Base-by-base conservation (phyloP, 495 filamentous ascomycete genomes). In the Talaromyces nanjingensis region DNA sequence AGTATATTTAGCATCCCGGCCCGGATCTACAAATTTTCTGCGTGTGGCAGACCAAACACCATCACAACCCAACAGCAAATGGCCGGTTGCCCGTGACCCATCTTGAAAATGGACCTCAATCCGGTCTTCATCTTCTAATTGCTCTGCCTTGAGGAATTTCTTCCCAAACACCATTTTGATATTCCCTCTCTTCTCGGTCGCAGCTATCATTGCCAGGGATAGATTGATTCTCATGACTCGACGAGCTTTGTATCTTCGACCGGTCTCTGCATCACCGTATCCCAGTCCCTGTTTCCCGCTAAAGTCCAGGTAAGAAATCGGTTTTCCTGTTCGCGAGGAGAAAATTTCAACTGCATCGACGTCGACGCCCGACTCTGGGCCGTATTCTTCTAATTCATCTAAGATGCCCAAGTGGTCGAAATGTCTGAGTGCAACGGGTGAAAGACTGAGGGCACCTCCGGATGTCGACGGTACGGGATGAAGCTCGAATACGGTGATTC, bases 371-470 rank as follows among this genome's bases (percentile, higher is more conserved):
- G 72, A 72, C 25, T 77, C 73, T 12, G 76, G 61, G 12, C 83
- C 80, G 65, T 78, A 69, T 5, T 72, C 68, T 52, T 77, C 69
- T 60, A 83, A 60, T 61, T 77, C 73, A 47, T 77, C 68, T 29
- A 84, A 70, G 0, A 84, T 81, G 11, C 82, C 85, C 2, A 88
- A 74, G 45, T 76, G 75, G 60, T 84, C 79, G 3, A 88, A 78
- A 65, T 86, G 77, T 6, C 83, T 76, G 25, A 87, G 77, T 3
- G 85, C 84, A 29, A 84, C 83, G 2, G 86, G 85, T 0, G 85
- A 86, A 20, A 88, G 74, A 71, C 86, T 87, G 61, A 88, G 80
- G 11, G 84, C 82, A 27, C 85, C 86, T 27, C 85, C 86, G 12
- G 86, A 82, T 3, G 83, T 83, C 3, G 80, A 81, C 12, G 84